These are phyloP conservation scores for Andrographis paniculata DNA, from an alignment of 305 asterid genomes.

Conservation along the genomic window DNA sequence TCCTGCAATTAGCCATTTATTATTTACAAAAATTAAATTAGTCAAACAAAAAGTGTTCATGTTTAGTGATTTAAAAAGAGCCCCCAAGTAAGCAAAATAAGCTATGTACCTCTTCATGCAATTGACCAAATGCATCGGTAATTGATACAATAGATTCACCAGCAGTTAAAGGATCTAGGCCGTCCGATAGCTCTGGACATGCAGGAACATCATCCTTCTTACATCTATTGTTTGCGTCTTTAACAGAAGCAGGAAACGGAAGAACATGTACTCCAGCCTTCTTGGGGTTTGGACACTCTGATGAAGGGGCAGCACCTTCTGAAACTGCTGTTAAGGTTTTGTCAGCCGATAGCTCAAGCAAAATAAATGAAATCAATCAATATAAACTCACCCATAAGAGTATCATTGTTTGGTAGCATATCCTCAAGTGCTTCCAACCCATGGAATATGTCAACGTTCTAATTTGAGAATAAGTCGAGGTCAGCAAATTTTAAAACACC, in stretches of 20 bases:
- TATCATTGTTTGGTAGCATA: conserved; percentile 27
- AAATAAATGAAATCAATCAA: background rate
- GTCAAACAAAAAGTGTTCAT: too few species aligned
- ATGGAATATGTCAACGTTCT: conserved; percentile 42
- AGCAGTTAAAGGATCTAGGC: conserved; percentile 28
- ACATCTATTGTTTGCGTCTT: conserved; percentile 19
- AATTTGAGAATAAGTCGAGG: conserved; percentile 11
- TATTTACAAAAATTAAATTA: too few species aligned
- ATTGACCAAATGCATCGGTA: conserved; percentile 20
- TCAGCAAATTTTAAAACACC: background rate
- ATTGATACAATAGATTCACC: conserved; percentile 31
- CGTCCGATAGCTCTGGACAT: conserved; percentile 25
- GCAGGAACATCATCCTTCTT: conserved; percentile 10
- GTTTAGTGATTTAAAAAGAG: background rate
- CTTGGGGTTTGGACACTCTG: background rate
- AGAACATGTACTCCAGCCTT: background rate
- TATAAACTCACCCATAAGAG: conserved; percentile 31
- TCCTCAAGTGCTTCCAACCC: conserved; percentile 40
- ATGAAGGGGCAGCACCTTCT: background rate
- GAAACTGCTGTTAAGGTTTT: background rate
- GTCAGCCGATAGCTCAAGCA: background rate
- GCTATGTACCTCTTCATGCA: conserved; percentile 30
- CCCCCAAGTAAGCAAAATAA: background rate
- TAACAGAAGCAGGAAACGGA: conserved; percentile 20
- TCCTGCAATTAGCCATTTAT: background rate